phyloP scores from a whole-genome alignment of 108 stramenopile genomes.

The Cyclotella cryptica region DNA sequence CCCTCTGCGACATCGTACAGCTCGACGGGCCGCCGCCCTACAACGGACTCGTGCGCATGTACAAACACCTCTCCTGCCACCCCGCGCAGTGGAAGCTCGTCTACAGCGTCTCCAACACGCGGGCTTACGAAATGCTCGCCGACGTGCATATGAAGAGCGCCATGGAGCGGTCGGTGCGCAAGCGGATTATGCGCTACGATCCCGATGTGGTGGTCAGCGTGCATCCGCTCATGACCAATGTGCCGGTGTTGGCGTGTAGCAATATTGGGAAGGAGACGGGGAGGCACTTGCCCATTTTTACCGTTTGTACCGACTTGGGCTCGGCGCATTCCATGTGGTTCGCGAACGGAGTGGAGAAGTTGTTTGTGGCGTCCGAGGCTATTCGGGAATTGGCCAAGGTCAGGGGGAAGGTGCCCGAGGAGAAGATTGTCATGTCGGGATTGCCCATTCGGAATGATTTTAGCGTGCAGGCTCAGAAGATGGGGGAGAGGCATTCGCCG shows the following conservation, averaged over 20 bases:
- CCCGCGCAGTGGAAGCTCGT: conserved; percentile 88
- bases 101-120: conserved; percentile 76
- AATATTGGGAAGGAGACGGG: conserved; percentile 86
- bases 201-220: conserved; percentile 95
- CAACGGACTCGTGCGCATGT: conserved; percentile 67
- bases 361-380: conserved; percentile 88
- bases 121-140: conserved; percentile 74
- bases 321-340: conserved; percentile 95
- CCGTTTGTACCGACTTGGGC: conserved; percentile 97
- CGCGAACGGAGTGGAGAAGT: conserved; percentile 86
- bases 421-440: conserved; percentile 89
- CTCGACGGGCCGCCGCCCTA: conserved; percentile 79
- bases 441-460: conserved; percentile 95
- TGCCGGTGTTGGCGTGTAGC: conserved; percentile 84
- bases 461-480: conserved; percentile 67
- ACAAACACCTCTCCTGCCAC: conserved; percentile 82
- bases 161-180: conserved; percentile 79
- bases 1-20: conserved; percentile 75
- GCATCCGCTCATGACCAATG: conserved; percentile 96
- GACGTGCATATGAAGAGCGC: conserved; percentile 81
- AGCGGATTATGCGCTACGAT: conserved; percentile 65
- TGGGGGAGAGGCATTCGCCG: conserved; percentile 73
- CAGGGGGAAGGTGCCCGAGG: conserved; percentile 78
- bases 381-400: conserved; percentile 77
- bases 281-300: conserved; percentile 87